These are phyloP conservation scores for Zoysia pacifica DNA, from an alignment of 176 grass and related monocot species.

Conservation along the genomic window DNA sequence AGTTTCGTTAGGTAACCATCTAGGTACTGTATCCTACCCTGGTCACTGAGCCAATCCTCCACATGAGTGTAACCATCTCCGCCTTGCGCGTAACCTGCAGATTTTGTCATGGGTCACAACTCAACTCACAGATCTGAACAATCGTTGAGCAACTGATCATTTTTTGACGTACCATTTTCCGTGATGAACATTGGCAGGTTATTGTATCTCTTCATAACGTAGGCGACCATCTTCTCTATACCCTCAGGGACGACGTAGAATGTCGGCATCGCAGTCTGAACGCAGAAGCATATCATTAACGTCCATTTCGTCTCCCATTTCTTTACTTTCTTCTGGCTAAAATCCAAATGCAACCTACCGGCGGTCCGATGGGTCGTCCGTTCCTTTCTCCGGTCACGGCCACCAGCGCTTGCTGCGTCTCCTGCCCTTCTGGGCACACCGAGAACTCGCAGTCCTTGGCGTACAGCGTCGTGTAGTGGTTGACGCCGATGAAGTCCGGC, in stretches of 20 bases:
- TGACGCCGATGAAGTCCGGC: slow-evolving; percentile 70
- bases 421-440: slow-evolving; percentile 31
- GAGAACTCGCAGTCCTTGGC: slow-evolving; percentile 62
- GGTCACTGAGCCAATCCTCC: slow-evolving; percentile 59
- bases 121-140: background rate
- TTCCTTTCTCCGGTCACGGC: slow-evolving; percentile 45
- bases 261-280: too few relatives aligned
- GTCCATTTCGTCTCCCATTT: background rate
- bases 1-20: slow-evolving; percentile 54
- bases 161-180: slow-evolving; percentile 54
- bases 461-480: slow-evolving; percentile 73
- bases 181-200: slow-evolving; percentile 74
- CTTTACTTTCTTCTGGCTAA: too few relatives aligned
- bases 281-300: too few relatives aligned
- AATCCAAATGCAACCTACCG: slow-evolving; percentile 34
- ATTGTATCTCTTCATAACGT: slow-evolving; percentile 68
- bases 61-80: slow-evolving; percentile 1
- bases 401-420: slow-evolving; percentile 29
- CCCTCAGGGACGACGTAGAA: slow-evolving; percentile 60
- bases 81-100: slow-evolving; percentile 54
- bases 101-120: background rate
- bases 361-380: slow-evolving; percentile 56
- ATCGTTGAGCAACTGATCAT: background rate
- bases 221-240: slow-evolving; percentile 59
- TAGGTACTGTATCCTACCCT: slow-evolving; percentile 49